Conservation (phyloP, 306 rosid genomes). For the Dryas drummondii region DNA sequence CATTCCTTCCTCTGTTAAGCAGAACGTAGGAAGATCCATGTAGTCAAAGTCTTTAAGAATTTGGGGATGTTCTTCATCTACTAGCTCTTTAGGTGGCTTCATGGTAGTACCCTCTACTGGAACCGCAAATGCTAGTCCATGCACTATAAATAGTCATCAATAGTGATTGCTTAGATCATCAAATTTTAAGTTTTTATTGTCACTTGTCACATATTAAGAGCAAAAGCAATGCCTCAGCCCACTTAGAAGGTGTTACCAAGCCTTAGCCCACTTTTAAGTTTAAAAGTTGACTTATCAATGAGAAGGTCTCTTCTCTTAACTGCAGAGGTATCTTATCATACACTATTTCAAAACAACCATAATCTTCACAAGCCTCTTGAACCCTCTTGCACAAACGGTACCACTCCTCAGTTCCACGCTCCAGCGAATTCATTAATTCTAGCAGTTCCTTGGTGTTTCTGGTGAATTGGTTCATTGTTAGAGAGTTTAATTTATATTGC, state of each 20-base stretch:
- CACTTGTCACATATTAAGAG: too few relatives aligned
- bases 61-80: constrained; percentile 11
- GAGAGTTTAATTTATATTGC: not conserved
- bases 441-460: not conserved
- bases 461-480: not conserved
- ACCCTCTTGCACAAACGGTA: constrained; percentile 38
- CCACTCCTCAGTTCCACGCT: constrained; percentile 34
- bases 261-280: too few relatives aligned
- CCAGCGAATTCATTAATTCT: not conserved
- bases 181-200: too few relatives aligned
- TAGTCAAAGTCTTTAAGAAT: not conserved
- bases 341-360: constrained; percentile 16
- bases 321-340: constrained; percentile 7
- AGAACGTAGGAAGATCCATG: not conserved
- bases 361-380: constrained; percentile 46
- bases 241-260: too few relatives aligned
- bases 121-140: constrained; percentile 1
- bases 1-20: not conserved
- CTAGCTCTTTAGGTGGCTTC: constrained; percentile 15
- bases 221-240: too few relatives aligned
- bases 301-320: constrained; percentile 10
- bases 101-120: constrained; percentile 10
- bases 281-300: not conserved
- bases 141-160: too few relatives aligned
- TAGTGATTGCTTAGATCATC: too few relatives aligned